Percentiles rank a stretch among this genome's conserved stretches.
Conservation (phyloP, 352 stramenopile genomes). For the Phytopythium oedochilum region DNA sequence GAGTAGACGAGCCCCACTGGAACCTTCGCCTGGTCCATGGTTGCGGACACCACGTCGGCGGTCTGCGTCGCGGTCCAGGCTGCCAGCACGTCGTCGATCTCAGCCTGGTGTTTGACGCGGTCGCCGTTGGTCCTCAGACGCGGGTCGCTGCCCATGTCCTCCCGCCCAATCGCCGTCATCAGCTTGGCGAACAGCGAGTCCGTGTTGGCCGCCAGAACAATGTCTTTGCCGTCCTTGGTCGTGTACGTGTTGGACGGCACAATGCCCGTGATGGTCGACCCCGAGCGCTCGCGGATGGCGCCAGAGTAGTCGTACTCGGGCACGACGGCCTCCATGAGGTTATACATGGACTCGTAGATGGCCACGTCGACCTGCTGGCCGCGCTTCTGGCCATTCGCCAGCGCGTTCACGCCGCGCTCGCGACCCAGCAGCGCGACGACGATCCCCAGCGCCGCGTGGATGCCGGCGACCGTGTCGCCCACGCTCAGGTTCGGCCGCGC, state of each 20-base stretch:
- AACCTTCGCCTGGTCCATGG: constrained; percentile 53
- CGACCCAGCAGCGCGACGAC: constrained; percentile 76
- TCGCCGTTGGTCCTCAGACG: constrained; percentile 70
- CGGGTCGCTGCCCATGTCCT: constrained; percentile 45
- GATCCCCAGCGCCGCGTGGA: constrained; percentile 78
- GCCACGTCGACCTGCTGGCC: constrained; percentile 82
- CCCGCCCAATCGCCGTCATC: constrained; percentile 63
- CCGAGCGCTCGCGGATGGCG: constrained; percentile 74
- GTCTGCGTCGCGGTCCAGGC: constrained; percentile 47
- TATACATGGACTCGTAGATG: constrained; percentile 89
- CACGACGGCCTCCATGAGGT: constrained; percentile 81
- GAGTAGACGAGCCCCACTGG: constrained; percentile 77
- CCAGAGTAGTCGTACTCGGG: constrained; percentile 83
- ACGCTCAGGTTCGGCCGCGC: constrained; percentile 82
- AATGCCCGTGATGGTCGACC: constrained; percentile 85
- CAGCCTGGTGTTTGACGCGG: constrained; percentile 47
- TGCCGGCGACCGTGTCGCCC: constrained; percentile 80
- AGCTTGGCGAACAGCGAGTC: constrained; percentile 79
- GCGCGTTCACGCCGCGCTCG: constrained; percentile 30
- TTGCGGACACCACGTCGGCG: constrained; percentile 35
- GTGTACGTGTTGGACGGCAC: constrained; percentile 87
- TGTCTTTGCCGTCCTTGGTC: constrained; percentile 74
- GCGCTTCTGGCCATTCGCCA: constrained; percentile 6
- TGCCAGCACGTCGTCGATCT: constrained; percentile 60
- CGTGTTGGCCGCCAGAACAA: constrained; percentile 84